These are phyloP conservation scores for Colletotrichum sojae DNA, from an alignment of 2,329 filamentous ascomycete genomes.

Conservation along the genomic window DNA sequence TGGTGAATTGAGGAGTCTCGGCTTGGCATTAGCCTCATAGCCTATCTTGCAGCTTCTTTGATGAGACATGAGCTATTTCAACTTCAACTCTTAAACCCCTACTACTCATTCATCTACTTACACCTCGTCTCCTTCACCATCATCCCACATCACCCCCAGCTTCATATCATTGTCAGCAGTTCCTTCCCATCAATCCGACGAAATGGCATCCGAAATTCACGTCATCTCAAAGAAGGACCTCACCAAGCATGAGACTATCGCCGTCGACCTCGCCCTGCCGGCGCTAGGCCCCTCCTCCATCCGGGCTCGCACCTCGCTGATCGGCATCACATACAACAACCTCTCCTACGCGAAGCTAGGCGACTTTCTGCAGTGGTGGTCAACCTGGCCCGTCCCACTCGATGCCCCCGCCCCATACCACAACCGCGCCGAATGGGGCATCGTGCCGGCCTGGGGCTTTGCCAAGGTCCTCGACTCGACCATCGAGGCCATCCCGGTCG, in stretches of 20 bases:
- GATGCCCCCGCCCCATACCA: constrained; percentile 51
- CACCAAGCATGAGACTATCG: constrained; percentile 42
- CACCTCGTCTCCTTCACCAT: no score
- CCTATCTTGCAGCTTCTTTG: no score
- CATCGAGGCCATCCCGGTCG: constrained; percentile 49
- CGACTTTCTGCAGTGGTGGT: constrained; percentile 54
- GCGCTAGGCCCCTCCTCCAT: constrained; percentile 47
- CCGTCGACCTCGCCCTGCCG: constrained; percentile 23
- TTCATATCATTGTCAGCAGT: not conserved
- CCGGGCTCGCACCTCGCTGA: constrained; percentile 47
- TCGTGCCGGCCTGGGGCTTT: constrained; percentile 64
- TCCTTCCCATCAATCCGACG: not conserved
- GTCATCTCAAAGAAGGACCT: constrained; percentile 48
- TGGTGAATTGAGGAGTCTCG: no score
- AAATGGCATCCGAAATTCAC: constrained; percentile 44
- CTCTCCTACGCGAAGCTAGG: constrained; percentile 51
- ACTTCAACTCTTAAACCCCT: no score
- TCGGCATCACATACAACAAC: constrained; percentile 53
- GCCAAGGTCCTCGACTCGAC: constrained; percentile 59
- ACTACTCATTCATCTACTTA: no score
- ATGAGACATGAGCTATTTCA: no score
- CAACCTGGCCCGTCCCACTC: constrained; percentile 58
- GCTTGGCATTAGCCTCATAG: no score
- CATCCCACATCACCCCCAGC: no score
- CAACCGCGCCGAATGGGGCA: constrained; percentile 57